Evolutionary conservation across 73 alveolate species (phyloP), one percentile per base, ranked within the genome.

Genomic region (Symbiodinium natans): DNA sequence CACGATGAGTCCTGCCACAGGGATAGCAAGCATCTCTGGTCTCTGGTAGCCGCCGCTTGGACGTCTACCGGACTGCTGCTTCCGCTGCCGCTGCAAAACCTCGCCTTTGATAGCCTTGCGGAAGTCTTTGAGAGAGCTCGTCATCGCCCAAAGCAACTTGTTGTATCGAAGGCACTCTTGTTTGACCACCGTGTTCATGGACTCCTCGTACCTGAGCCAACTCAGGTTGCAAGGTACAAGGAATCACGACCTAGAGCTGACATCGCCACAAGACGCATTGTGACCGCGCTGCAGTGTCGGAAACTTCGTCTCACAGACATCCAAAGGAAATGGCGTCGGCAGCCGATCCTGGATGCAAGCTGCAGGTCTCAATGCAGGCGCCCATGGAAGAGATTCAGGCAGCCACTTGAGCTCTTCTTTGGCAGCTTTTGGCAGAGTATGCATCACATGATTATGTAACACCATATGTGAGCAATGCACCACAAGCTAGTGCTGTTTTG

Each of bases 1-100:
- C 86, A 93, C 99, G 33, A 93, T 83, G 87, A 93, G 93, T 1
- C 99, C 99, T 99, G 99, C 99, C 99, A n/a, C 48, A 46, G 31
- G 31, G n/a, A 33, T 13, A 2, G 84, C 23, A 9, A 33, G 46
- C 83, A 1, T 27, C 21, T 59, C 17, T 46, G 0, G 59, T 13
- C 25, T 46, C 17, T 46, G 17, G 59, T 13, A 21, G 1, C 17
- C 59, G 59, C 6, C 2, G 4, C 68, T 5, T 15, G 63, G 63
- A 48, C 21, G 27, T 2, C 63, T 4, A 2, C 7, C 36, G 34
- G 77, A 63, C 31, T 11, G 25, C 77, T 34, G 13, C 13, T 6
- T 9, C 59, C 59, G 13, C 59, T 13, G 13, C 59, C 21, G 13
- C 6, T 13, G 4, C 17, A 59, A 80, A 11, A 3, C 46, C 56